Base-by-base conservation (phyloP, 1,284 basidiomycete genomes). In the Rhodotorula sp. region DNA sequence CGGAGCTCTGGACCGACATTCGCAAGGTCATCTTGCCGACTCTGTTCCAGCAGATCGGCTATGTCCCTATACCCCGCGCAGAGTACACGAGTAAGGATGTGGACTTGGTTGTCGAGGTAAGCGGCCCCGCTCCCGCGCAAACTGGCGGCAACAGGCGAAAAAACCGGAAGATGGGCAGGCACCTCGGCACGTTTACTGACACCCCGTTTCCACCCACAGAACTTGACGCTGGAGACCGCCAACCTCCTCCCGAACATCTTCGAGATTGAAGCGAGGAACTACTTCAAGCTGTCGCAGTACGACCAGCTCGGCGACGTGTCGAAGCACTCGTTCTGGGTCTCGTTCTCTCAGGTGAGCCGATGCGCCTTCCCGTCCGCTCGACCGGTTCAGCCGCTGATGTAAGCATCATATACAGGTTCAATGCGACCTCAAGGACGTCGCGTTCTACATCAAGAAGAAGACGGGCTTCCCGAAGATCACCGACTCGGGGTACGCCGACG, bases 401-500 rank as follows among this genome's bases (percentile, higher is more conserved):
- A 86, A 10, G 7, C 38, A 38, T 10, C 84, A 94, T 52, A 84
- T 84, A 43, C 94, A 98, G 81, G 91, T 97, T 79, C 95, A 98
- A 81, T 89, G 90, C n/a, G 93, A 95, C 79, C 89, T 97, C 85
- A 87, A 90, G 54, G 93, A 97, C 78, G 91, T 97, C 28, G 88
- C 90, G 19, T 95, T 97, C 81, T 93, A 74, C 70, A 66, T 77
- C 73, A 71, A 75, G 69, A 78, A 78, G 75, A 77, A 75, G 84
- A 84, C 83, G 0, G 91, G 91, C 7, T 86, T 92, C 78, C 87
- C 89, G 16, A 91, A 90, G 84, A 82, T 97, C 79, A 86, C 83
- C 58, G 95, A 98, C 83, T 89, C 88, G n/a, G 95, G 95, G 75
- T 82, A 95, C 47, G 94, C 94, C 28, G 95, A 98, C 80, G 89